A percentile compares a stretch with the other conserved stretches of the same genome.
Conservation (phyloP, 441 rosid genomes). For the Syzygium malaccense region DNA sequence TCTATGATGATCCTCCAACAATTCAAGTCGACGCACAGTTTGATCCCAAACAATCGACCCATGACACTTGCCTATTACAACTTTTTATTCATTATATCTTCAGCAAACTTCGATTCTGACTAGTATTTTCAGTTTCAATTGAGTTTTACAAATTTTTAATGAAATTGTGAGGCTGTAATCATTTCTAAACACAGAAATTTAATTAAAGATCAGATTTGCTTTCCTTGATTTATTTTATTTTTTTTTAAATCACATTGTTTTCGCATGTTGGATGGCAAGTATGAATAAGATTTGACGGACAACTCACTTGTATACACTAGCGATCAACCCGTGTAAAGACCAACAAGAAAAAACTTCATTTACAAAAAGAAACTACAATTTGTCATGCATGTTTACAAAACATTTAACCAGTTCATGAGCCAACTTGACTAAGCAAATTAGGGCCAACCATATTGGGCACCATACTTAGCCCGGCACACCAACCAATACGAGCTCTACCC, state of each 20-base stretch:
- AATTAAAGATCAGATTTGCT: background rate
- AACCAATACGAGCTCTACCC: background rate
- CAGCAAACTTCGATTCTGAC: no score
- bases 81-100: no score
- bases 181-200: no score
- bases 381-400: background rate
- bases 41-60: no score
- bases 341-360: background rate
- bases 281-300: background rate
- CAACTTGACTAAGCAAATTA: background rate
- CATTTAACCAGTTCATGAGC: background rate
- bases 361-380: background rate
- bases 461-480: background rate
- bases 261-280: background rate
- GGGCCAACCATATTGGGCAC: background rate
- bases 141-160: no score
- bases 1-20: no score
- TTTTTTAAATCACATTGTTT: background rate
- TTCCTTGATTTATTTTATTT: background rate
- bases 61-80: background rate
- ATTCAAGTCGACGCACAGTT: no score
- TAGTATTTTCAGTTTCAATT: no score
- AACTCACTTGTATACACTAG: background rate
- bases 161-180: background rate
- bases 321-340: background rate